Percentiles rank a stretch among this genome's conserved stretches.
These are phyloP conservation scores for Aspergillus panamensis DNA, from an alignment of 495 filamentous ascomycete species.

Conservation along the genomic window DNA sequence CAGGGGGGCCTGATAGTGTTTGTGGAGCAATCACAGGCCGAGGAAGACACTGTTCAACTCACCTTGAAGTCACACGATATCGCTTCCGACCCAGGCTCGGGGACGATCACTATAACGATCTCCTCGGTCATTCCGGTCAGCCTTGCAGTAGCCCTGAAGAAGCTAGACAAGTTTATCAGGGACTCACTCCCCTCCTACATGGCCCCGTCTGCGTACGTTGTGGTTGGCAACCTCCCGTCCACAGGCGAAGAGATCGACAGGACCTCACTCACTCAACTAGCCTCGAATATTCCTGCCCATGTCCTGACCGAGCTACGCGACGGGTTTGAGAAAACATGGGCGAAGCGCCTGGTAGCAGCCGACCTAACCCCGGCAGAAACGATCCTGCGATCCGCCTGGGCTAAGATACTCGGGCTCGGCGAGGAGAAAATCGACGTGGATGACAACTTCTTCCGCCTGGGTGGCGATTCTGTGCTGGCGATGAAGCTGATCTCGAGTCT, in stretches of 20 bases:
- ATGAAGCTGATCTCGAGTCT: conserved; percentile 44
- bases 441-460: conserved; percentile 47
- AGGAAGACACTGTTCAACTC: conserved; percentile 25
- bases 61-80: conserved; percentile 23
- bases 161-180: conserved; percentile 34
- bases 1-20: conserved; percentile 26
- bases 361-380: conserved; percentile 34
- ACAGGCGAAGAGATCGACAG: conserved; percentile 25
- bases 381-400: conserved; percentile 45
- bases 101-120: conserved; percentile 20
- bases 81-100: neutral
- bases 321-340: conserved; percentile 27
- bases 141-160: conserved; percentile 29
- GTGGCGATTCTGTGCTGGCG: conserved; percentile 45
- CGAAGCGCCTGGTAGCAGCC: conserved; percentile 18
- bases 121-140: conserved; percentile 5
- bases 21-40: conserved; percentile 24
- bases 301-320: conserved; percentile 22
- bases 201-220: conserved; percentile 36
- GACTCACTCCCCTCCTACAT: conserved; percentile 42
- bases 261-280: conserved; percentile 25
- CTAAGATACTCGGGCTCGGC: conserved; percentile 36
- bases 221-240: conserved; percentile 30
- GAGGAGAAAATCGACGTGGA: conserved; percentile 38
- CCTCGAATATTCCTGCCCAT: conserved; percentile 22